Evolutionary conservation across 2,329 filamentous ascomycete species (phyloP), one percentile per base, ranked within the genome.

Genomic region (Talaromyces sp.): DNA sequence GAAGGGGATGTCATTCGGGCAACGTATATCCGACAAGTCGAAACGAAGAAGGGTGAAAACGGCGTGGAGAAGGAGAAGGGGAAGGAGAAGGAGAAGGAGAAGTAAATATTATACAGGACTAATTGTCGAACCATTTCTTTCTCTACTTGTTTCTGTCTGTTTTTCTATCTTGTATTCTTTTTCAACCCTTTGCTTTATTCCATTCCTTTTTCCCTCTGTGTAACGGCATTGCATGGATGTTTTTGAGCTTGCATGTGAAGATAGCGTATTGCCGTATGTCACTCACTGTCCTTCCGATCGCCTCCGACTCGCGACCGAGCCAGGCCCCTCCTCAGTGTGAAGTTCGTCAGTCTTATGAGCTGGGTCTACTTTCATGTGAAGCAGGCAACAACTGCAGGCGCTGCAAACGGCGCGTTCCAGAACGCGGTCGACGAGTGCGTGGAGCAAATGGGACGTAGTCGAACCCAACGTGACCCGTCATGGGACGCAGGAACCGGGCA

Each of bases 1-100:
- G 77, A 84, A 51, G 89, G 88, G 0, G 86, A 92, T 72, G 78
- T 82, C 0, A 78, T 93, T n/a, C 85, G 86, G 0, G 89, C 92
- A 75, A 80, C 88, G 15, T 90, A 87, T 79, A 75, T 85, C 30
- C 75, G 81, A 49, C 83, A 78, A 65, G 78, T 62, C 2, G 32
- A 39, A 44, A 39, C 11, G 25, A 60, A 60, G 22, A 54, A 60
- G 36, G 54, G 36, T 19, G 53, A 55, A 57, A 30, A 55, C 3
- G 49, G 28, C 27, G 42, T 6, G 5, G 49, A 28, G 52, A 11
- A 19, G 13, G n/a, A 30, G 25, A 54, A 30, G 51, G 11, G 17
- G 30, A 54, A 19, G 51, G 6, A 10, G 30, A 54, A 54, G 51
- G 11, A 30, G 30, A 54, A 8, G 51, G 7, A 19, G 13, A 30